These are phyloP conservation scores for Cutaneotrichosporon dermatis DNA, from an alignment of 1,284 basidiomycete genomes.

Conservation along the genomic window DNA sequence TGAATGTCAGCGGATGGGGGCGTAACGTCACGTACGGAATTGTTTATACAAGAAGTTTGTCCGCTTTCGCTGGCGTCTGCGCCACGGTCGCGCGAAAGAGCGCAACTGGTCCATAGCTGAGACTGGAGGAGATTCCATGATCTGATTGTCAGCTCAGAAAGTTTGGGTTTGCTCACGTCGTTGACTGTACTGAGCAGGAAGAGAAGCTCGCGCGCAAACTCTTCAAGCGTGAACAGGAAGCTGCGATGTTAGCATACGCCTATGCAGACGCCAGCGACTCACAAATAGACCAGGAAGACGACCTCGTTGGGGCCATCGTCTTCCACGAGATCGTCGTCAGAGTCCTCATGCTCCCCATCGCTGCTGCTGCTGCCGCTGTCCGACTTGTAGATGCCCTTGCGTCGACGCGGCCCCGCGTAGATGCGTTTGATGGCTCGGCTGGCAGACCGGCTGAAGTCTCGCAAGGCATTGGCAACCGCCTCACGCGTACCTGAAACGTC, in stretches of 20 bases:
- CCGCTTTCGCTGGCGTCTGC: not conserved
- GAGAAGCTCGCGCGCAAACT: slow-evolving; percentile 76
- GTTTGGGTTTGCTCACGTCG: slow-evolving; percentile 41
- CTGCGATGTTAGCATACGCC: slow-evolving; percentile 58
- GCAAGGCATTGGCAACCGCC: slow-evolving; percentile 63
- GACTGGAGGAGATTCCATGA: slow-evolving; percentile 26
- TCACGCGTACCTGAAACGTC: slow-evolving; percentile 63
- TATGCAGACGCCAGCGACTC: slow-evolving; percentile 47
- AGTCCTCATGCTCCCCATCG: slow-evolving; percentile 16
- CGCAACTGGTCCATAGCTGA: slow-evolving; percentile 33
- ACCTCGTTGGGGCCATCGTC: slow-evolving; percentile 50
- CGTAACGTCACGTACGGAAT: slow-evolving; percentile 28
- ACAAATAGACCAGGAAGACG: slow-evolving; percentile 88
- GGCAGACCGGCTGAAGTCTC: slow-evolving; percentile 60
- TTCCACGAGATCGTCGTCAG: not conserved
- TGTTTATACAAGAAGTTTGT: slow-evolving; percentile 36
- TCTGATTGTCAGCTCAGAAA: slow-evolving; percentile 22
- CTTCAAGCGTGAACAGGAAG: slow-evolving; percentile 89
- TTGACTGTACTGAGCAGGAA: slow-evolving; percentile 76
- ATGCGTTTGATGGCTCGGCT: slow-evolving; percentile 73
- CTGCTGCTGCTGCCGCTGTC: slow-evolving; percentile 27
- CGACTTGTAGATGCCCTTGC: slow-evolving; percentile 27
- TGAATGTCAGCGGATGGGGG: slow-evolving; percentile 29
- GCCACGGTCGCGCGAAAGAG: slow-evolving; percentile 23
- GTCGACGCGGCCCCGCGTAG: slow-evolving; percentile 55